Evolutionary conservation across 192 early-diverging fungal genomes (phyloP).

Genomic region (Diversispora epigaea): DNA sequence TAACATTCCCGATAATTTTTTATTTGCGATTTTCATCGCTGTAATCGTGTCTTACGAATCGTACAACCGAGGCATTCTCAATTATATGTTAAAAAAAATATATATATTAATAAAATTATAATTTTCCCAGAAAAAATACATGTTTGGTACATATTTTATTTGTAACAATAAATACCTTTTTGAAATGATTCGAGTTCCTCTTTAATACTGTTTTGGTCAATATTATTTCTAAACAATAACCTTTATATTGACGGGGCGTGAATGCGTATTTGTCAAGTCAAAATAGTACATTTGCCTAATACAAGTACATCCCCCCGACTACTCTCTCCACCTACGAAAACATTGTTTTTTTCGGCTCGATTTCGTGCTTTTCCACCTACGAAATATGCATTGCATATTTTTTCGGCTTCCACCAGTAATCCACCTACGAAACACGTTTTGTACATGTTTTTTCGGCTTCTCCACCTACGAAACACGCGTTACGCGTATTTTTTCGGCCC

Average conservation of each 20-base stretch:
- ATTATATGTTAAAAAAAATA: slow-evolving; percentile 17
- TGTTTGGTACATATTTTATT: slow-evolving; percentile 12
- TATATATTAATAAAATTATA: slow-evolving; percentile 15
- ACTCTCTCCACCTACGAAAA: no score
- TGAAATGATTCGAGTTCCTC: slow-evolving; percentile 21
- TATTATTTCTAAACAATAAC: no score
- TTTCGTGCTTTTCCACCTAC: no score
- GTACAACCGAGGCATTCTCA: no score
- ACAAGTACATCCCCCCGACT: slow-evolving; percentile 16
- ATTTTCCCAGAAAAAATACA: slow-evolving; percentile 12
- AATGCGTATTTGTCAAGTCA: slow-evolving; percentile 26
- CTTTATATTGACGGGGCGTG: no score
- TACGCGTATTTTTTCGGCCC: slow-evolving; percentile 21
- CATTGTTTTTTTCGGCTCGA: no score
- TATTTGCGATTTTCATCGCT: no score
- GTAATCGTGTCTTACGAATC: no score
- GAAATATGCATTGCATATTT: slow-evolving; percentile 15
- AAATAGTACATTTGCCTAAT: slow-evolving; percentile 22
- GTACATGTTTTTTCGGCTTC: slow-evolving; percentile 15
- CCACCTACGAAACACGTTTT: slow-evolving; percentile 28
- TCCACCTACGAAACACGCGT: slow-evolving; percentile 2
- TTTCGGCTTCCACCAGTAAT: slow-evolving; percentile 25
- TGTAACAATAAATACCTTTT: slow-evolving; percentile 24
- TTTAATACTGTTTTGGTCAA: slow-evolving; percentile 19
- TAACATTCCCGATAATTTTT: no score